phyloP scores from a whole-genome alignment of 1,284 basidiomycete genomes.

The Sporisorium exsertum region DNA sequence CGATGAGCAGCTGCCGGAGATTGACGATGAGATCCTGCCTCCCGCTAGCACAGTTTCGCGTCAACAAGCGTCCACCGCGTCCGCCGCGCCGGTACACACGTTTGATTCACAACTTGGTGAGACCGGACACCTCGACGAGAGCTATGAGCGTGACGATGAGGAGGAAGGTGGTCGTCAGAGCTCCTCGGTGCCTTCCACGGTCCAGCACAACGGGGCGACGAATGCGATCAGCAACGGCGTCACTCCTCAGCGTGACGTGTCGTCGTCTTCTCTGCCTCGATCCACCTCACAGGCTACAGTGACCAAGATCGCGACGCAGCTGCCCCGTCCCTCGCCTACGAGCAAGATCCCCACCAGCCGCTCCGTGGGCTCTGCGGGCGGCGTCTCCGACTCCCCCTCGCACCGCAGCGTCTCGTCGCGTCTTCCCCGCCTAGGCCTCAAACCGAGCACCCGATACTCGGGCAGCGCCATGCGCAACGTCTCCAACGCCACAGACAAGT shows the following conservation, averaged over 20 bases:
- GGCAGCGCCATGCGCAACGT: slow-evolving; percentile 23
- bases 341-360: slow-evolving; percentile 37
- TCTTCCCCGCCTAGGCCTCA: slow-evolving; percentile 40
- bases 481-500: slow-evolving; percentile 38
- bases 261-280: slow-evolving; percentile 21
- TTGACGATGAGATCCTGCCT: slow-evolving; percentile 30
- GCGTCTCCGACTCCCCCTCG: slow-evolving; percentile 25
- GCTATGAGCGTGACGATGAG: slow-evolving; percentile 11
- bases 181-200: slow-evolving; percentile 18
- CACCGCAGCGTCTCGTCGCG: slow-evolving; percentile 36
- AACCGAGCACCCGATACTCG: slow-evolving; percentile 38
- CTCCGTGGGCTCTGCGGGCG: slow-evolving; percentile 23
- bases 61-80: not conserved
- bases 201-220: slow-evolving; percentile 4
- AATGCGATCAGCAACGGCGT: slow-evolving; percentile 8
- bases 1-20: slow-evolving; percentile 47
- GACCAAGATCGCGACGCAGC: slow-evolving; percentile 20
- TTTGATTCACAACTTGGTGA: slow-evolving; percentile 15
- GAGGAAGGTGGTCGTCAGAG: slow-evolving; percentile 8
- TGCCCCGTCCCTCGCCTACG: slow-evolving; percentile 14
- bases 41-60: not conserved
- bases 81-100: slow-evolving; percentile 3
- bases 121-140: slow-evolving; percentile 1
- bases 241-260: slow-evolving; percentile 11
- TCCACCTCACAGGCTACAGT: slow-evolving; percentile 35